Evolutionary conservation across 2,329 filamentous ascomycete genomes (phyloP).

Genomic region (Apiospora kogelbergensis): DNA sequence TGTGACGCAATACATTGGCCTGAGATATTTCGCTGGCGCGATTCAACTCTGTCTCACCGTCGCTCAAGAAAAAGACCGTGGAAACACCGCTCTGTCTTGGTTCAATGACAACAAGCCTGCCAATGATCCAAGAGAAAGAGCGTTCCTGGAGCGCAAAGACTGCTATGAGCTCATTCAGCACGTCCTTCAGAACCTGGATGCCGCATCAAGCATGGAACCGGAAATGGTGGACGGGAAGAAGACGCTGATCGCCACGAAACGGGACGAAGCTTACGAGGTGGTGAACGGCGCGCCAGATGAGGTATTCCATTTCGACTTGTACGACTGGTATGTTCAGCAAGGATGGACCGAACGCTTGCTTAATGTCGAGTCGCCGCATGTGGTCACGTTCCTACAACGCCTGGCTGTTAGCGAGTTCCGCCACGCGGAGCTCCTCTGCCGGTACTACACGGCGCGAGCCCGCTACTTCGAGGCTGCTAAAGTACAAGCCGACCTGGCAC

Average conservation of each 20-base stretch:
- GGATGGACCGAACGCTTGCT: constrained; percentile 85
- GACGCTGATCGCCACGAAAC: constrained; percentile 74
- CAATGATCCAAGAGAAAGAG: constrained; percentile 66
- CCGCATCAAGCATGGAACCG: constrained; percentile 65
- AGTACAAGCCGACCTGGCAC: constrained; percentile 81
- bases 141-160: constrained; percentile 69
- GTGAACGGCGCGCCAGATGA: constrained; percentile 88
- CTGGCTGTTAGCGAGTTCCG: constrained; percentile 70
- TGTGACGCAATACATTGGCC: constrained; percentile 73
- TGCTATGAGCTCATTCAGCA: constrained; percentile 88
- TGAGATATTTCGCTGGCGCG: constrained; percentile 91
- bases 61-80: constrained; percentile 81
- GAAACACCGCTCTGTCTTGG: constrained; percentile 83
- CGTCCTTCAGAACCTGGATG: constrained; percentile 77
- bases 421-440: constrained; percentile 89
- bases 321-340: constrained; percentile 92
- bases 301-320: constrained; percentile 94
- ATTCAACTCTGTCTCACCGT: constrained; percentile 85
- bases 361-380: constrained; percentile 79
- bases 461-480: constrained; percentile 84
- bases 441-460: constrained; percentile 83
- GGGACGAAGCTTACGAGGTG: constrained; percentile 84
- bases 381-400: constrained; percentile 81
- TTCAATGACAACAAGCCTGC: constrained; percentile 78
- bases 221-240: constrained; percentile 76